Evolutionary conservation across 106 monocot genomes (phyloP), one percentile per base, ranked within the genome.

Genomic region (Hemerocallis citrina): DNA sequence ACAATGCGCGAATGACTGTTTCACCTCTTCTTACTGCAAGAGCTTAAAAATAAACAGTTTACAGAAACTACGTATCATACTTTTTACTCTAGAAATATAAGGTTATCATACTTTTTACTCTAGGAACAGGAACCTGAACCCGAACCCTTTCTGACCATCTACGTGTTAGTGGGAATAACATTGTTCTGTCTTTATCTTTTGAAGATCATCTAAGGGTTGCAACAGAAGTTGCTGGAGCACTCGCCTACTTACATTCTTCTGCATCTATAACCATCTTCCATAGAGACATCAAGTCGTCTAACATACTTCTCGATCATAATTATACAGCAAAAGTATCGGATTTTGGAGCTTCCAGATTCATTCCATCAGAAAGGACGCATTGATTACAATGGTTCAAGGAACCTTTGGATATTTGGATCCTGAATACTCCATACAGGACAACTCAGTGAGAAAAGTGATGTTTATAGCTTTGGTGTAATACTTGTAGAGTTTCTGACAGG

Each of bases 401-500:
- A 82, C 82, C 3, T 50, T 50, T 3, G 88, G 88, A n/a, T 89
- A 89, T 66, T 60, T 89, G 44, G 88, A 89, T 57, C 88, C 88
- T 23, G 88, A 89, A 44, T 89, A 88, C 61, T 88, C 63, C 68
- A 77, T 77, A 80, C 83, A 10, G 83, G 83, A 44, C 76, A 77
- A 44, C 55, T 88, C 50, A 83, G 75, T 8, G 72, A 79, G 31
- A 82, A 82, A 57, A 88, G 87, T 21, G 88, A 88, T 32, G 88
- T 88, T 7, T 89, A 89, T 34, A 84, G 88, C 71, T 89, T 77
- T 43, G 88, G 88, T 3, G 80, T 89, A 16, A 41, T 89, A 29
- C 40, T 89, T 32, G 41, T 84, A 14, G 88, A 89, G 74, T 34
- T 89, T 9, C 19, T 89, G 10, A 89, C 88, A 24, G 80, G 65